Evolutionary conservation across 768 basidiomycete genomes (phyloP).

Genomic region (Tylopilus sp.): DNA sequence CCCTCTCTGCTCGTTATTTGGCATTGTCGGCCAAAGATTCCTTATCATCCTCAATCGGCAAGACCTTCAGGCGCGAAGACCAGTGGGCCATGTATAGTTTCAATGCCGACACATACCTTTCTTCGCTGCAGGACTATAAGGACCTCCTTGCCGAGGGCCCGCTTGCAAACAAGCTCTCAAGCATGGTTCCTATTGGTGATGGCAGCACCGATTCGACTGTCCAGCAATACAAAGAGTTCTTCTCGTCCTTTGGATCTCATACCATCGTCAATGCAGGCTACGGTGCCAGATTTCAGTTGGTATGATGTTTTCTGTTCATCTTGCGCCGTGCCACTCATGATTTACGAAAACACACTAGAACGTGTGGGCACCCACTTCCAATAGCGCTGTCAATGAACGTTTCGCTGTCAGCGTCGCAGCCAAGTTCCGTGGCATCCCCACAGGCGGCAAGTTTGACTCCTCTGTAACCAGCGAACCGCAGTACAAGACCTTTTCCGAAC

Average conservation of each 20-base stretch:
- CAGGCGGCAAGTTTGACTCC: not conserved
- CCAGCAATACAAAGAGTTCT: constrained; percentile 4
- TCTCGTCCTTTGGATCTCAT: not conserved
- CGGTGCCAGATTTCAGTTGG: too few relatives aligned
- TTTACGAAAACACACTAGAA: too few relatives aligned
- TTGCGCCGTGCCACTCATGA: too few relatives aligned
- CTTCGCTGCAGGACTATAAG: constrained; percentile 7
- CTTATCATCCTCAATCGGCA: constrained; percentile 9
- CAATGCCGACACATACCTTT: constrained; percentile 11
- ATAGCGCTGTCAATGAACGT: constrained; percentile 4
- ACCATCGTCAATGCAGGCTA: not conserved
- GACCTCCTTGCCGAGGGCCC: constrained; percentile 2
- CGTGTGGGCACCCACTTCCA: constrained; percentile 6
- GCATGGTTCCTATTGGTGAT: not conserved
- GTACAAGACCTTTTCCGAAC: too few relatives aligned
- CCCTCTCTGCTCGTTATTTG: constrained; percentile 7
- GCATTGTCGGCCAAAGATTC: constrained; percentile 11
- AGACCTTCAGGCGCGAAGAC: constrained; percentile 10
- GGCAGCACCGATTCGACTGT: not conserved
- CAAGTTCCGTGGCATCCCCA: not conserved
- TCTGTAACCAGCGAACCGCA: not conserved
- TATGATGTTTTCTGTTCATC: too few relatives aligned
- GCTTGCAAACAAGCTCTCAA: not conserved
- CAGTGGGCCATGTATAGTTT: constrained; percentile 19
- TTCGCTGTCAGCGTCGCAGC: constrained; percentile 2